Percentiles rank a stretch among this genome's conserved stretches.
Conservation (phyloP, 352 stramenopile genomes). For the Pythium dissotocum region DNA sequence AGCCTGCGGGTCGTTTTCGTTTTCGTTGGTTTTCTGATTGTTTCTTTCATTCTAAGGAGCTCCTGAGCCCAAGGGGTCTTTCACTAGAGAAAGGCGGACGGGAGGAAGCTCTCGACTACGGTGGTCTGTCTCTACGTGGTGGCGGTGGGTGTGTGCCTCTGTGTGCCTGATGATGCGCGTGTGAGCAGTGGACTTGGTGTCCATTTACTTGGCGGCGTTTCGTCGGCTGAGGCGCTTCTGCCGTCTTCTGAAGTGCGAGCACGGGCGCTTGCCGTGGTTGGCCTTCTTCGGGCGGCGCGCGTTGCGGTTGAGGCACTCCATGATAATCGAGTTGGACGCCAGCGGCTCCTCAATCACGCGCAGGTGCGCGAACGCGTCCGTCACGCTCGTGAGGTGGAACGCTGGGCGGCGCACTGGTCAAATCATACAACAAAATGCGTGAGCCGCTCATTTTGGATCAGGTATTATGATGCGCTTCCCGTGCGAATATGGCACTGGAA, state of each 20-base stretch:
- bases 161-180: slow-evolving; percentile 3
- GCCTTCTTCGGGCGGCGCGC: slow-evolving; percentile 84
- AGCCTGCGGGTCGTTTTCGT: background rate
- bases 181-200: background rate
- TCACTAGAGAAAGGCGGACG: background rate
- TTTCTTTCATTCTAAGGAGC: slow-evolving; percentile 2
- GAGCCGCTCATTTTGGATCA: background rate
- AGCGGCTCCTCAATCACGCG: slow-evolving; percentile 49
- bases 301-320: slow-evolving; percentile 85
- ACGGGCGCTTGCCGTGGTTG: slow-evolving; percentile 87
- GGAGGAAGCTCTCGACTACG: background rate
- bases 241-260: slow-evolving; percentile 77
- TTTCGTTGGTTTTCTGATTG: slow-evolving; percentile 2
- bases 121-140: background rate
- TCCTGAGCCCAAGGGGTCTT: background rate
- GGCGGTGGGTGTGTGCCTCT: slow-evolving; percentile 18
- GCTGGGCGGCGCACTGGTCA: slow-evolving; percentile 22
- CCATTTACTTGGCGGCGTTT: slow-evolving; percentile 37
- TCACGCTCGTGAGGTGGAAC: slow-evolving; percentile 24
- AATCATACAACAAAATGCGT: background rate
- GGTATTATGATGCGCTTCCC: background rate
- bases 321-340: slow-evolving; percentile 44
- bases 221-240: slow-evolving; percentile 75
- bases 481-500: background rate
- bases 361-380: slow-evolving; percentile 39